Evolutionary conservation across 2,329 filamentous ascomycete species (phyloP).

Genomic region (Colletotrichum gigasporum): DNA sequence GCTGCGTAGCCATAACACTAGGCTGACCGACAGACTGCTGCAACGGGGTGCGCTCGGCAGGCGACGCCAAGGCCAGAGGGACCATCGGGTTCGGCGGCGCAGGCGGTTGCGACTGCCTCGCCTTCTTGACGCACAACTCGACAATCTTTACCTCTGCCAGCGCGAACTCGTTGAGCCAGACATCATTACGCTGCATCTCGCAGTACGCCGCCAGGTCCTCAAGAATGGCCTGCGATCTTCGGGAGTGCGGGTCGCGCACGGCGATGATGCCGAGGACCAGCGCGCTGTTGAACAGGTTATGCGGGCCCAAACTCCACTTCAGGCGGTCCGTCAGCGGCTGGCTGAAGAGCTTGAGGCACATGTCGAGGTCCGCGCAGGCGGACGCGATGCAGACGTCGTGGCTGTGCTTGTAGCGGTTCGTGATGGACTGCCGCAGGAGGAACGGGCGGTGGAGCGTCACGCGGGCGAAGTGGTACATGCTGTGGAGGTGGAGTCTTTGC

Average conservation of each 20-base stretch:
- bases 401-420: constrained; percentile 48
- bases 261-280: constrained; percentile 45
- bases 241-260: constrained; percentile 41
- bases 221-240: constrained; percentile 42
- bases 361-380: constrained; percentile 50
- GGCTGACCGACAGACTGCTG: background rate
- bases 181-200: constrained; percentile 49
- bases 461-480: constrained; percentile 49
- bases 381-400: constrained; percentile 51
- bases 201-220: constrained; percentile 51
- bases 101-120: constrained; percentile 22
- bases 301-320: constrained; percentile 45
- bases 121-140: constrained; percentile 48
- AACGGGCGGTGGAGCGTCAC: constrained; percentile 51
- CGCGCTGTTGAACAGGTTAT: constrained; percentile 53
- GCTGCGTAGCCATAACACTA: background rate
- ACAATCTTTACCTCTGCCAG: constrained; percentile 52
- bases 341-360: constrained; percentile 43
- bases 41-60: background rate
- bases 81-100: background rate
- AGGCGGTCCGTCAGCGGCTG: constrained; percentile 43
- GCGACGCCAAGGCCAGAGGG: background rate
- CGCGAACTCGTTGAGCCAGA: constrained; percentile 51
- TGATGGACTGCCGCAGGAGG: constrained; percentile 49
- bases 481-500: constrained; percentile 50